Percentiles rank a stretch among this genome's conserved stretches.
Conservation (phyloP, 495 filamentous ascomycete genomes). For the Chaetomium cochliodes region DNA sequence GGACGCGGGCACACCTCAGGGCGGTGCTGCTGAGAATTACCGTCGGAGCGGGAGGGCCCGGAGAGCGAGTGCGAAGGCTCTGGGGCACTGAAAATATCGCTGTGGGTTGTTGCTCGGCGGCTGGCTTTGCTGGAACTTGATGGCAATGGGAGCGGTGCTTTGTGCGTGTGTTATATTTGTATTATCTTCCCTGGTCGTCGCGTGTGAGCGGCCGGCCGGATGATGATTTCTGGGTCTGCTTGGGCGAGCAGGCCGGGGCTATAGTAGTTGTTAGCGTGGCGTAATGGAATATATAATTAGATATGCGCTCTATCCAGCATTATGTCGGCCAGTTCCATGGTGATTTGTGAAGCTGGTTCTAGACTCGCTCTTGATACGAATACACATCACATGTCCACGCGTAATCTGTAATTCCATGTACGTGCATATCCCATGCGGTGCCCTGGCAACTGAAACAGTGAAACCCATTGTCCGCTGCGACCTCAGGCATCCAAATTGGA, state of each 20-base stretch:
- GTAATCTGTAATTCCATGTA: too few species aligned
- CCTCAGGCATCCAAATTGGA: background rate
- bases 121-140: background rate
- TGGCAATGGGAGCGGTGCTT: background rate
- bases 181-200: background rate
- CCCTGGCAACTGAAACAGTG: background rate
- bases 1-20: too few species aligned
- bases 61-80: constrained; percentile 31
- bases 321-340: background rate
- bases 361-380: background rate
- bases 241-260: background rate
- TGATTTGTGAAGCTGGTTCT: background rate
- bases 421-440: too few species aligned
- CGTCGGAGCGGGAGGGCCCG: constrained; percentile 36
- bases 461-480: background rate
- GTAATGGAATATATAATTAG: constrained; percentile 8
- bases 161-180: constrained; percentile 4
- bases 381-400: too few species aligned
- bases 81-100: background rate
- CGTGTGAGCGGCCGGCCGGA: too few species aligned
- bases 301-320: background rate
- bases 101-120: background rate
- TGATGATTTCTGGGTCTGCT: background rate
- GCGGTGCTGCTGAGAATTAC: background rate
- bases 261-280: background rate